Percentiles rank a stretch among this genome's conserved stretches.
Evolutionary conservation across 2,329 filamentous ascomycete genomes (phyloP).

Genomic region (Scedosporium boydii): DNA sequence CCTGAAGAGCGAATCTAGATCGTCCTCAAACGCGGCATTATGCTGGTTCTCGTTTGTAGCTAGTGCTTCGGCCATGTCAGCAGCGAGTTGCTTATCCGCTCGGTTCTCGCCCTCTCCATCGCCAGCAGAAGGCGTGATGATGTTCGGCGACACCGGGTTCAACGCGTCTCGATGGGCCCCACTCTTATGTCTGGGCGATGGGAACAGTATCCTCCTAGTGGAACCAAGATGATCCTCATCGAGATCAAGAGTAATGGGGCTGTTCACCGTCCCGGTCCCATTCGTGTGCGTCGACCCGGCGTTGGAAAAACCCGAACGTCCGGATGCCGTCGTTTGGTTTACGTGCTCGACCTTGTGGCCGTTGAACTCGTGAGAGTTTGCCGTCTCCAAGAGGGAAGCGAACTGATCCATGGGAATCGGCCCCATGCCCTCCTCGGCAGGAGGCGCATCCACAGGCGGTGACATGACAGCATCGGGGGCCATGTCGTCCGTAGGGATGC

Average conservation of each 20-base stretch:
- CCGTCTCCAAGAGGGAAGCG: neutral
- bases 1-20: slow-evolving; percentile 58
- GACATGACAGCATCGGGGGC: neutral
- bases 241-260: slow-evolving; percentile 44
- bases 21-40: slow-evolving; percentile 27
- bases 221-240: slow-evolving; percentile 33
- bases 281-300: slow-evolving; percentile 42
- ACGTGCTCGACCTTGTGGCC: neutral
- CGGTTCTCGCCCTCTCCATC: slow-evolving; percentile 12
- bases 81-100: slow-evolving; percentile 22
- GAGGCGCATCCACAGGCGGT: neutral
- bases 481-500: slow-evolving; percentile 40
- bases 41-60: slow-evolving; percentile 22
- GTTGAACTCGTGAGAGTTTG: neutral
- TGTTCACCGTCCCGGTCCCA: slow-evolving; percentile 45
- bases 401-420: slow-evolving; percentile 8
- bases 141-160: slow-evolving; percentile 45
- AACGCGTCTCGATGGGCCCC: slow-evolving; percentile 38
- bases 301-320: slow-evolving; percentile 15
- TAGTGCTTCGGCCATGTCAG: slow-evolving; percentile 24
- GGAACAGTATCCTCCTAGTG: slow-evolving; percentile 66
- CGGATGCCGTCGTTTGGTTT: neutral
- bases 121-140: slow-evolving; percentile 33
- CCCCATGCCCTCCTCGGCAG: neutral
- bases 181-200: slow-evolving; percentile 61